Percentiles rank a stretch among this genome's conserved stretches.
phyloP scores from a whole-genome alignment of 1,284 basidiomycete species.

The Sporisorium sorghi region DNA sequence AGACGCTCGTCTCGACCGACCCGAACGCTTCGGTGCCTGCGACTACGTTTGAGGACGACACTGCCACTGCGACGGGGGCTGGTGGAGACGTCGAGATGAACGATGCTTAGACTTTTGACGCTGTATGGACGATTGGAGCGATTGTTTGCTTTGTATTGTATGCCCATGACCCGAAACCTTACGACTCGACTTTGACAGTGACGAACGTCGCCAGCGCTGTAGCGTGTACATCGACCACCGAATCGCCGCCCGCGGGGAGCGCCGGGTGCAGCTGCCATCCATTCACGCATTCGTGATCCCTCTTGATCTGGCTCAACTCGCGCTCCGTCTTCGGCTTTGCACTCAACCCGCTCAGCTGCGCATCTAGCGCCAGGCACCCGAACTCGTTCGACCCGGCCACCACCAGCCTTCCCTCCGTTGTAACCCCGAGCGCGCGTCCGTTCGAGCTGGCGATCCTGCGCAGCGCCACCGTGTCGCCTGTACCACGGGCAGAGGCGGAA shows the following conservation, averaged over 20 bases:
- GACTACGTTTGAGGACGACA: conserved; percentile 19
- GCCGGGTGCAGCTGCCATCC: conserved; percentile 21
- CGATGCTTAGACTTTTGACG: conserved; percentile 6
- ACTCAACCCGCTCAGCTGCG: not conserved
- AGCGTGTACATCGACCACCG: conserved; percentile 20
- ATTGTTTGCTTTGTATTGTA: conserved; percentile 10
- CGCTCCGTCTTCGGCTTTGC: conserved; percentile 22
- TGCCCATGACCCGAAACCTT: not conserved
- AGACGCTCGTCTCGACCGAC: conserved; percentile 18
- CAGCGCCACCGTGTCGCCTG: not conserved
- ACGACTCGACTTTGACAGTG: conserved; percentile 1
- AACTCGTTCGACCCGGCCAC: conserved; percentile 27
- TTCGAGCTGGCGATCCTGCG: conserved; percentile 3
- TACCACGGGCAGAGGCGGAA: not conserved
- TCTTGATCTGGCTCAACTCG: conserved; percentile 34
- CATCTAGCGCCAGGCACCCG: conserved; percentile 9
- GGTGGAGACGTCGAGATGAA: conserved; percentile 38
- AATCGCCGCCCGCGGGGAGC: not conserved
- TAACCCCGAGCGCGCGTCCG: conserved; percentile 14
- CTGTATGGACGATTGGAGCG: not conserved
- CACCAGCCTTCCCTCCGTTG: not conserved
- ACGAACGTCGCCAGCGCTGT: conserved; percentile 24
- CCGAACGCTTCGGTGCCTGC: conserved; percentile 17
- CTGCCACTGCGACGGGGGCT: not conserved
- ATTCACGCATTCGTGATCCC: conserved; percentile 26